These are phyloP conservation scores for Acacia acuminata DNA, from an alignment of 306 rosid genomes.

Conservation along the genomic window DNA sequence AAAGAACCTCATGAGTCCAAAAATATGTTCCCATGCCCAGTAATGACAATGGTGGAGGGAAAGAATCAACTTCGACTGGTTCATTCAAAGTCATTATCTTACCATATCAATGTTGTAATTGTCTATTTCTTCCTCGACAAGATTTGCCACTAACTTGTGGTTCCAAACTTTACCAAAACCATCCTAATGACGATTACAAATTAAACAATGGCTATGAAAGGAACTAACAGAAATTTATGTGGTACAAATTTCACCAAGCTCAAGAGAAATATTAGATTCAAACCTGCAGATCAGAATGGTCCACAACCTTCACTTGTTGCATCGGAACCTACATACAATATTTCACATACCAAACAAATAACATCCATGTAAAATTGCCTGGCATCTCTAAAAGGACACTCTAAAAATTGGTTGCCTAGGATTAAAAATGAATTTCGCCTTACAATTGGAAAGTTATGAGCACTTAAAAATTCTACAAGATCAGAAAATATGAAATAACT, in stretches of 20 bases:
- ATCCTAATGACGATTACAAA: slow-evolving; percentile 55
- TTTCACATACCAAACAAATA: slow-evolving; percentile 32
- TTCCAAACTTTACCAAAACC: slow-evolving; percentile 87
- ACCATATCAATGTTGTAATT: slow-evolving; percentile 63
- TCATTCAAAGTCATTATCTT: slow-evolving; percentile 30
- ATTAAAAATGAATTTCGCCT: neutral
- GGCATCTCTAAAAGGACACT: slow-evolving; percentile 19
- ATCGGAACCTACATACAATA: slow-evolving; percentile 56
- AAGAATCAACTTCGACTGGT: neutral
- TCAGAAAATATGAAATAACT: neutral
- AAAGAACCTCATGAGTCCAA: slow-evolving; percentile 1
- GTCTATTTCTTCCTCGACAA: slow-evolving; percentile 56
- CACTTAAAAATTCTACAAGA: slow-evolving; percentile 10
- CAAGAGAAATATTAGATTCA: slow-evolving; percentile 37
- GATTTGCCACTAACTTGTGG: slow-evolving; percentile 58
- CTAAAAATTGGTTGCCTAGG: slow-evolving; percentile 9
- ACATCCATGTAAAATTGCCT: slow-evolving; percentile 11
- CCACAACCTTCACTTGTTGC: slow-evolving; percentile 67
- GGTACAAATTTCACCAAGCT: slow-evolving; percentile 16
- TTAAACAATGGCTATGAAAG: slow-evolving; percentile 31
- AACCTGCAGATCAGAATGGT: slow-evolving; percentile 93
- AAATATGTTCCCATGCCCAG: slow-evolving; percentile 6
- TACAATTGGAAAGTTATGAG: slow-evolving; percentile 19
- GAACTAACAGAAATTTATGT: slow-evolving; percentile 21
- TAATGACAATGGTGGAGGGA: neutral